Evolutionary conservation across 768 basidiomycete species (phyloP).

Genomic region (Agrocybe pediades): DNA sequence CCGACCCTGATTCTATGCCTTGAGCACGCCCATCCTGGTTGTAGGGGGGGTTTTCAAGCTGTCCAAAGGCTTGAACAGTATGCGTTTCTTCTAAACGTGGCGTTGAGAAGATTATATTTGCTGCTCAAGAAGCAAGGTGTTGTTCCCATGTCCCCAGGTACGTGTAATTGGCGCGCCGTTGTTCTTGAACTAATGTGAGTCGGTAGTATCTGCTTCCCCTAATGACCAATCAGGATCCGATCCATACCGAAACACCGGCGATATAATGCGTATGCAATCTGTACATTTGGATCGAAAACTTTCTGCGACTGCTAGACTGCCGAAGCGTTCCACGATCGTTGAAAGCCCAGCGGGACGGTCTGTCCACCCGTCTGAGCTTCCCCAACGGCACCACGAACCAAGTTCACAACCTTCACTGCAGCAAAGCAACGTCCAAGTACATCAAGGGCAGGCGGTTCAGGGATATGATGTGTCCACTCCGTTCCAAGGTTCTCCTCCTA

Average conservation of each 20-base stretch:
- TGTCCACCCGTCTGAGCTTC: constrained; percentile 70
- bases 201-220: constrained; percentile 23
- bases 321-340: constrained; percentile 93
- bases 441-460: constrained; percentile 32
- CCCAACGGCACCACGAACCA: constrained; percentile 24
- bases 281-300: constrained; percentile 94
- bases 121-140: constrained; percentile 88
- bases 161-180: constrained; percentile 13
- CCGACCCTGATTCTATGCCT: constrained; percentile 77
- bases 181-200: constrained; percentile 9
- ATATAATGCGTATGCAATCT: constrained; percentile 94
- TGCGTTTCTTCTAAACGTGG: constrained; percentile 95
- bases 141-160: constrained; percentile 81
- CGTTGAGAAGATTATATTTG: constrained; percentile 86
- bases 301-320: constrained; percentile 88
- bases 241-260: constrained; percentile 82
- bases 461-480: constrained; percentile 34
- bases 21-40: constrained; percentile 70
- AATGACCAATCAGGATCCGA: constrained; percentile 47
- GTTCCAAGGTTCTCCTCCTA: constrained; percentile 25
- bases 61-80: constrained; percentile 97
- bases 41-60: constrained; percentile 79
- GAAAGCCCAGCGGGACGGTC: constrained; percentile 89
- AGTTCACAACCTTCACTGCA: constrained; percentile 19
- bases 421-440: constrained; percentile 22